phyloP scores from a whole-genome alignment of 148 eudicot genomes.

The Chenopodium formosanum region DNA sequence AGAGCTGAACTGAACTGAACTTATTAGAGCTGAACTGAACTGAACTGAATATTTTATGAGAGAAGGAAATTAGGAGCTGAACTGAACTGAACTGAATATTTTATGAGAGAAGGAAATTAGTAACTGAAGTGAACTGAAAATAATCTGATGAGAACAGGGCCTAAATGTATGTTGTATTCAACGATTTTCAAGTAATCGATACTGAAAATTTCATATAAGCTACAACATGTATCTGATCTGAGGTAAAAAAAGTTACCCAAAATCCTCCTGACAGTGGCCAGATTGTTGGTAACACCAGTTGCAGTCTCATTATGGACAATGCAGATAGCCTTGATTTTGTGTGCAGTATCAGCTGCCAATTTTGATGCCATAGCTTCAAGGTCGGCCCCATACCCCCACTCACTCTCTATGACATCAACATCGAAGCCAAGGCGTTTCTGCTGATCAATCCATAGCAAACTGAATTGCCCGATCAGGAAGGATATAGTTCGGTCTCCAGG shows the following conservation, averaged over 20 bases:
- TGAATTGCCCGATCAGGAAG: conserved; percentile 94
- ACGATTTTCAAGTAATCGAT: not conserved
- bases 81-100: no score
- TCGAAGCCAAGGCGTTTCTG: conserved; percentile 89
- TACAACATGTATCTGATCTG: not conserved
- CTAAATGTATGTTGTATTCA: no score
- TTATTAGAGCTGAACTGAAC: no score
- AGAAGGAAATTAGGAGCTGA: no score
- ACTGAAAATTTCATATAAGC: not conserved
- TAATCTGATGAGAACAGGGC: no score
- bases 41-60: no score
- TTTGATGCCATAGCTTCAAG: conserved; percentile 84
- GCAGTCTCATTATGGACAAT: conserved; percentile 99
- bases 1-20: no score
- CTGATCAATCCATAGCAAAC: conserved; percentile 98
- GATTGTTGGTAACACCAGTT: conserved; percentile 97
- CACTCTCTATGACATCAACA: conserved; percentile 96
- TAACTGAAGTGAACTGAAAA: no score
- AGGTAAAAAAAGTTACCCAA: conserved; percentile 49
- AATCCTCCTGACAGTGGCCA: conserved; percentile 82
- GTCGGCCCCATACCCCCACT: conserved; percentile 94
- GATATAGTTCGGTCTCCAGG: conserved; percentile 86
- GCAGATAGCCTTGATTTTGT: conserved; percentile 92
- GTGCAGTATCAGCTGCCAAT: conserved; percentile 69
- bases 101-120: no score